Conservation (phyloP, 192 early-diverging fungal species). For the Fimicolochytrium jonesii region DNA sequence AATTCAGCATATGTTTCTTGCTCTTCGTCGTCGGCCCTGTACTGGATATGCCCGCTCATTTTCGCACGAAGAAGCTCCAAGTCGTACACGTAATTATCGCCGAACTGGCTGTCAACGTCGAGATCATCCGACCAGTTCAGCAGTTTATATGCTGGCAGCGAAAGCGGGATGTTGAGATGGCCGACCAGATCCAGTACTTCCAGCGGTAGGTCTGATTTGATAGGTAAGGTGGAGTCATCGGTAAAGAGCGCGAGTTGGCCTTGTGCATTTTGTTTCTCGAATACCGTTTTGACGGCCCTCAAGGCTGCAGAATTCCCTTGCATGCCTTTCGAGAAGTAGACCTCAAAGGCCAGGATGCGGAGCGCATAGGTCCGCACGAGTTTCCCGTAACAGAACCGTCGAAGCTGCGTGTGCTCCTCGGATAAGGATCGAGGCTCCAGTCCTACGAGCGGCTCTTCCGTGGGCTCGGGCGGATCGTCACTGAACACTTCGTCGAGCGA, state of each 20-base stretch:
- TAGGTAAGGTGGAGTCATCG: slow-evolving; percentile 13
- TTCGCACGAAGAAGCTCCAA: slow-evolving; percentile 20
- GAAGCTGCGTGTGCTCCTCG: slow-evolving; percentile 2
- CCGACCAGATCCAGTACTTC: neutral
- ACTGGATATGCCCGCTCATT: neutral
- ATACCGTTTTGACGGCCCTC: slow-evolving; percentile 9
- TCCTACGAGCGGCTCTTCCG: slow-evolving; percentile 6
- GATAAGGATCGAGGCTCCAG: neutral
- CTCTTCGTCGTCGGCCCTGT: neutral
- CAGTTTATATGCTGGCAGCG: slow-evolving; percentile 8
- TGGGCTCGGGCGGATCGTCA: slow-evolving; percentile 1
- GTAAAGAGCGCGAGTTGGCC: slow-evolving; percentile 4
- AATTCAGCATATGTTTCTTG: slow-evolving; percentile 13
- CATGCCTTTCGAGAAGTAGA: slow-evolving; percentile 15
- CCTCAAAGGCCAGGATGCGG: slow-evolving; percentile 29
- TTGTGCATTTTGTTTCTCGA: neutral
- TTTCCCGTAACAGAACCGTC: slow-evolving; percentile 14
- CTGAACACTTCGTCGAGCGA: slow-evolving; percentile 18
- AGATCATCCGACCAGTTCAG: slow-evolving; percentile 20
- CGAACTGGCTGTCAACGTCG: slow-evolving; percentile 20
- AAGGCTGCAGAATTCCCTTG: neutral
- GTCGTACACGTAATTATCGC: slow-evolving; percentile 25
- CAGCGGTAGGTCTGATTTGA: neutral
- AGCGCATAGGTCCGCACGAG: slow-evolving; percentile 14
- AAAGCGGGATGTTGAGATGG: slow-evolving; percentile 6